Percentiles rank a stretch among this genome's conserved stretches.
Evolutionary conservation across 768 basidiomycete species (phyloP).

Genomic region (Lactarius indigo): DNA sequence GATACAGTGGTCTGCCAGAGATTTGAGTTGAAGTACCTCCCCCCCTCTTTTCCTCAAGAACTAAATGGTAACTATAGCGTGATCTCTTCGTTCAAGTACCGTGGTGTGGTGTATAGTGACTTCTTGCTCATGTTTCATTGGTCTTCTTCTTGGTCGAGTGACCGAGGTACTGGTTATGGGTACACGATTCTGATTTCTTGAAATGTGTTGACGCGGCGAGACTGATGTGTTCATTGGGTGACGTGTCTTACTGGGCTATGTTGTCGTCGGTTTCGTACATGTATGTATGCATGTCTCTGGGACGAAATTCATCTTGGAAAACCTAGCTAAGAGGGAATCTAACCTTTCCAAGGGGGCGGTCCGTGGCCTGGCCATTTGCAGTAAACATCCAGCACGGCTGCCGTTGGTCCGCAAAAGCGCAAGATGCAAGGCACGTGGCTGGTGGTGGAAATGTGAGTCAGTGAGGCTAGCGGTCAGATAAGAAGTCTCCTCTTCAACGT

Average conservation of each 20-base stretch:
- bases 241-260: background rate
- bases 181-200: too few relatives aligned
- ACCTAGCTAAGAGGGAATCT: background rate
- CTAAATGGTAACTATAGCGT: background rate
- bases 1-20: conserved; percentile 23
- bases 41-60: background rate
- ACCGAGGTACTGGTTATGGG: too few relatives aligned
- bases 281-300: background rate
- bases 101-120: background rate
- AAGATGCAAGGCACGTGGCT: background rate
- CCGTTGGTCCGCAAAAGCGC: background rate
- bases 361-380: background rate
- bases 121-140: background rate
- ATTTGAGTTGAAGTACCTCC: background rate
- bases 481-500: background rate
- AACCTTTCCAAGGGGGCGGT: background rate
- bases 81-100: background rate
- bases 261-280: background rate
- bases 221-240: background rate
- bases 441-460: background rate
- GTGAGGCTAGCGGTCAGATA: background rate
- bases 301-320: background rate
- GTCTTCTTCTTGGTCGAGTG: too few relatives aligned
- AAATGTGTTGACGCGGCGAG: too few relatives aligned
- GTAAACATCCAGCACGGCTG: too few relatives aligned